phyloP scores from a whole-genome alignment of 176 grass and related monocot species.

The Tuctoria greenei region DNA sequence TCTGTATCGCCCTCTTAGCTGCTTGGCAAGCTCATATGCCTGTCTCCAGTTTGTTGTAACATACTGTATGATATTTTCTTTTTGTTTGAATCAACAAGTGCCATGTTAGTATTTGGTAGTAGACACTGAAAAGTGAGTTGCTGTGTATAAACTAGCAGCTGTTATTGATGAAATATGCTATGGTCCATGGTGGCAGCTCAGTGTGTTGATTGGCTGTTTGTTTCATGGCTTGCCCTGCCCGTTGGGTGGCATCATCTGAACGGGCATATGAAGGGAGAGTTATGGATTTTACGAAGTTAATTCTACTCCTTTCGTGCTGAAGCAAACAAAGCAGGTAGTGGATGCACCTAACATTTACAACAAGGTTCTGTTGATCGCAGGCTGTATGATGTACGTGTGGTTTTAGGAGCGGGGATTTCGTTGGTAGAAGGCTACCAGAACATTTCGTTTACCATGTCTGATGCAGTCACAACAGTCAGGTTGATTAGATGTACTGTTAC shows the following conservation, averaged over 20 bases:
- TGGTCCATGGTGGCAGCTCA: too few species aligned
- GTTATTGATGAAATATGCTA: background rate
- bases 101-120: constrained; percentile 5
- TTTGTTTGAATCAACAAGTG: constrained; percentile 1
- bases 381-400: background rate
- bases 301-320: background rate
- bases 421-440: background rate
- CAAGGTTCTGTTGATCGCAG: background rate
- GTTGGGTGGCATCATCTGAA: constrained; percentile 27
- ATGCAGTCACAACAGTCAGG: constrained; percentile 17
- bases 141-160: background rate
- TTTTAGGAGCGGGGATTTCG: background rate
- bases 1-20: background rate
- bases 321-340: background rate
- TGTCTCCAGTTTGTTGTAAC: constrained; percentile 18
- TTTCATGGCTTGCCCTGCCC: background rate
- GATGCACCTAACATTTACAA: background rate
- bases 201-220: background rate
- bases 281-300: background rate
- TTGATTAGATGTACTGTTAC: background rate
- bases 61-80: background rate
- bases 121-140: background rate
- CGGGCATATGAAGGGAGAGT: background rate
- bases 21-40: background rate
- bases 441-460: background rate